Base-by-base conservation (phyloP, 202 grass and related monocot species). In the Zoysia matrella region DNA sequence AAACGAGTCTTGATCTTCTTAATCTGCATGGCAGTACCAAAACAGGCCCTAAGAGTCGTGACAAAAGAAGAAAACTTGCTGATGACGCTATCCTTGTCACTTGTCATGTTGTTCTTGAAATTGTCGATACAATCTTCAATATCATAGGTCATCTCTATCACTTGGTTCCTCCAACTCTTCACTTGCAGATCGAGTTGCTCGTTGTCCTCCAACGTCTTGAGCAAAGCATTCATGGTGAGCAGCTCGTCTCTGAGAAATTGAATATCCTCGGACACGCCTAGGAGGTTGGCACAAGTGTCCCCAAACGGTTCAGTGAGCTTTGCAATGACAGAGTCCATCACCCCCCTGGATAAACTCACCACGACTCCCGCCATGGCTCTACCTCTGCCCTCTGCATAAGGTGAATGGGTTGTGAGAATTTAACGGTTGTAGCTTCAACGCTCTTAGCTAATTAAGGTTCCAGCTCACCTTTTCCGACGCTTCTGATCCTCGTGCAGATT, bases 131-230 rank as follows among this genome's bases (percentile, higher is more conserved):
- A 71, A 11, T 84, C 74, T 3, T 84, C 65, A 2, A 84, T 84
- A 12, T 84, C 73, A 7, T 77, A 77, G 2, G 73, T 11, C 82
- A 84, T 77, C 54, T 76, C 82, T 65, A 73, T 60, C 5, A 47
- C 52, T 11, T 67, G 50, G 30, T 78, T 52, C 62, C 75, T 78
- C 61, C 60, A 66, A 4, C 18, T 52, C 9, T 67, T 78, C 0
- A 13, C 48, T 5, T 45, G 49, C 0, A 8, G 15, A 0, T 78
- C 49, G 36, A 78, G 62, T 44, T 67, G 49, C 6, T 78, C 39
- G 0, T 49, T 50, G 2, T 67, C 62, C 1, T 78, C 62, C 8
- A 78, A 14, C 39, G 4, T 78, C 48, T 67, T 40, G 0, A 78
- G 76, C 48, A 78, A 49, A 4, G 76, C 36, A 2, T 50, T 67